These are phyloP conservation scores for Trifolium pratense DNA, from an alignment of 306 rosid species.

Conservation along the genomic window DNA sequence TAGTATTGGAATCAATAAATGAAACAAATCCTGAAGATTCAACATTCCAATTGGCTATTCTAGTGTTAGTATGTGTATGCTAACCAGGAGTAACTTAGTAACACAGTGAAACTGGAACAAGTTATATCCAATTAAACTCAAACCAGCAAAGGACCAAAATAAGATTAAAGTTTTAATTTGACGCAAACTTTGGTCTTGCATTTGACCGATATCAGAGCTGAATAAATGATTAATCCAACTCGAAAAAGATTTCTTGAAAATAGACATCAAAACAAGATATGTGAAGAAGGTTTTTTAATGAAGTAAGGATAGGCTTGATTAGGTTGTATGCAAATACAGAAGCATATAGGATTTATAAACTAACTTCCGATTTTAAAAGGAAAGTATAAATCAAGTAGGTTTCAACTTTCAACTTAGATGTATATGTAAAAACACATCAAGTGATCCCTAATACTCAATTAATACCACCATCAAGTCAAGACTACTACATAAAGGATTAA, in stretches of 20 bases:
- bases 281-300: neutral
- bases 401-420: neutral
- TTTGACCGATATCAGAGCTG: neutral
- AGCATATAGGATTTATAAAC: too few species aligned
- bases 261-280: neutral
- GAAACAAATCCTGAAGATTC: constrained; percentile 19
- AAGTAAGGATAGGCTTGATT: neutral
- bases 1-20: constrained; percentile 20
- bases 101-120: constrained; percentile 10
- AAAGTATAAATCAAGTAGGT: neutral
- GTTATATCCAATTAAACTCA: constrained; percentile 16
- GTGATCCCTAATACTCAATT: neutral
- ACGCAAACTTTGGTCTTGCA: neutral
- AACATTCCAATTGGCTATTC: constrained; percentile 15
- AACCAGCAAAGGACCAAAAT: neutral
- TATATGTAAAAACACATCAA: constrained; percentile 18
- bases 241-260: neutral
- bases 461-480: constrained; percentile 1
- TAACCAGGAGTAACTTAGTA: constrained; percentile 10
- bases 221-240: neutral
- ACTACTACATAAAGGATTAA: neutral
- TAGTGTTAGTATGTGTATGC: constrained; percentile 4
- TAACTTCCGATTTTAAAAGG: too few species aligned
- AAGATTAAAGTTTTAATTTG: neutral
- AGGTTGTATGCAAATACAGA: neutral